phyloP scores from a whole-genome alignment of 495 filamentous ascomycete genomes.

The Penicillium canariense region DNA sequence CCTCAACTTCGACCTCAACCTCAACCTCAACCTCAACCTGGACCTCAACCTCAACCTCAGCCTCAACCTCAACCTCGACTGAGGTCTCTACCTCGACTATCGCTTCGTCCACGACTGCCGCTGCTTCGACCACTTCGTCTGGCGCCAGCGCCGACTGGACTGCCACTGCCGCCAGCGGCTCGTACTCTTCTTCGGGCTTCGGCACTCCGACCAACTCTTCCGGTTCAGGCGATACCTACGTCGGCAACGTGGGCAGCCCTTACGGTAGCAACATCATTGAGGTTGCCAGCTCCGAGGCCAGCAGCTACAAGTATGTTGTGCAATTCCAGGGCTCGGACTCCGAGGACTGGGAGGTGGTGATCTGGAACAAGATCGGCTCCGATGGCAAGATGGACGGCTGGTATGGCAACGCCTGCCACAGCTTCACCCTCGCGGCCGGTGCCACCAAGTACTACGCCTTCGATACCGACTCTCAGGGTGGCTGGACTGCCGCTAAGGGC shows the following conservation, averaged over 20 bases:
- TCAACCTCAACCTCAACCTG: neutral
- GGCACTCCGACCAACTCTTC: slow-evolving; percentile 29
- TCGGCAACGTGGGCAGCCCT: slow-evolving; percentile 50
- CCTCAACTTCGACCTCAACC: neutral
- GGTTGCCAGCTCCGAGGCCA: slow-evolving; percentile 29
- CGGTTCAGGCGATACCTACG: slow-evolving; percentile 35
- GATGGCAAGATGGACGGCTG: slow-evolving; percentile 40
- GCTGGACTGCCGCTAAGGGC: slow-evolving; percentile 34
- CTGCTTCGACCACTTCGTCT: slow-evolving; percentile 6
- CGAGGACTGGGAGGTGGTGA: slow-evolving; percentile 37
- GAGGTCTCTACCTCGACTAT: neutral
- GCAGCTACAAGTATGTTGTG: slow-evolving; percentile 45
- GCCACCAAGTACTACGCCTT: slow-evolving; percentile 47
- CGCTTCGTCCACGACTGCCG: slow-evolving; percentile 2
- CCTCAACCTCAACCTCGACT: slow-evolving; percentile 6
- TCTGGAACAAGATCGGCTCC: slow-evolving; percentile 54
- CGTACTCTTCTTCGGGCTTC: slow-evolving; percentile 30
- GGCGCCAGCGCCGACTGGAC: slow-evolving; percentile 22
- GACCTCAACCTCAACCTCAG: slow-evolving; percentile 1
- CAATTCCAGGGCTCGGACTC: slow-evolving; percentile 40
- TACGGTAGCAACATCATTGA: slow-evolving; percentile 53
- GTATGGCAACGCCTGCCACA: slow-evolving; percentile 39
- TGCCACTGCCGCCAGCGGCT: slow-evolving; percentile 19
- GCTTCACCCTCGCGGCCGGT: slow-evolving; percentile 40
- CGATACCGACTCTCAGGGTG: slow-evolving; percentile 44